These are phyloP conservation scores for Aleurites moluccanus DNA, from an alignment of 441 rosid species.

Conservation along the genomic window DNA sequence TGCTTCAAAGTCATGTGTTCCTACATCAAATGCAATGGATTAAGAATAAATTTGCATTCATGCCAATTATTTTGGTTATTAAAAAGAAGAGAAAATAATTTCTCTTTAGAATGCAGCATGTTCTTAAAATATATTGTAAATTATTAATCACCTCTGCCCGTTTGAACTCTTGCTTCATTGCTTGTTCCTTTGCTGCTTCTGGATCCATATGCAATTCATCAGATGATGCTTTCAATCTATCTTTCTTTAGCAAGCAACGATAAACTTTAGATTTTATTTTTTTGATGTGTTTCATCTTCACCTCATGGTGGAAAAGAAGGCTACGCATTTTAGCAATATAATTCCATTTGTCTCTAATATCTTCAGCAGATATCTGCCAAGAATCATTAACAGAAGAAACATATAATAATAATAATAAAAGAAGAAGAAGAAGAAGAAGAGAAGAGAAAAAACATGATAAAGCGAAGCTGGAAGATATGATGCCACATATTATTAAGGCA, in stretches of 20 bases:
- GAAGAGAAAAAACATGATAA: neutral
- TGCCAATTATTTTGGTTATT: neutral
- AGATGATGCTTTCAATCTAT: conserved; percentile 47
- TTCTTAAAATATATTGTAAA: conserved; percentile 14
- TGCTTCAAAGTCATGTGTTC: conserved; percentile 82
- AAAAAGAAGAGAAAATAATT: neutral
- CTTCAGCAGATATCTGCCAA: conserved; percentile 76
- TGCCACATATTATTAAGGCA: neutral
- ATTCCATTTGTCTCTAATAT: conserved; percentile 52
- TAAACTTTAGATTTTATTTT: conserved; percentile 95
- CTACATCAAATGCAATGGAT: conserved; percentile 43
- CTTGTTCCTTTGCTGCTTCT: conserved; percentile 80
- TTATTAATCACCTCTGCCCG: conserved; percentile 70
- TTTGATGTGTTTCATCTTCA: conserved; percentile 76
- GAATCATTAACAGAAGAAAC: conserved; percentile 26
- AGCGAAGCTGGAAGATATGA: neutral
- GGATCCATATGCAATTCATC: conserved; percentile 64
- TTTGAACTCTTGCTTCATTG: conserved; percentile 67
- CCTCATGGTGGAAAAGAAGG: conserved; percentile 84
- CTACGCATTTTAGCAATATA: conserved; percentile 81
- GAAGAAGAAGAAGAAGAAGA: neutral
- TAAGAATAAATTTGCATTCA: neutral
- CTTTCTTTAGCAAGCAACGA: conserved; percentile 73
- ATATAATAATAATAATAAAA: neutral
- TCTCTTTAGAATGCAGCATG: neutral